A percentile compares a stretch with the other conserved stretches of the same genome.
phyloP scores from a whole-genome alignment of 306 rosid genomes.

The Macrotyloma uniflorum region DNA sequence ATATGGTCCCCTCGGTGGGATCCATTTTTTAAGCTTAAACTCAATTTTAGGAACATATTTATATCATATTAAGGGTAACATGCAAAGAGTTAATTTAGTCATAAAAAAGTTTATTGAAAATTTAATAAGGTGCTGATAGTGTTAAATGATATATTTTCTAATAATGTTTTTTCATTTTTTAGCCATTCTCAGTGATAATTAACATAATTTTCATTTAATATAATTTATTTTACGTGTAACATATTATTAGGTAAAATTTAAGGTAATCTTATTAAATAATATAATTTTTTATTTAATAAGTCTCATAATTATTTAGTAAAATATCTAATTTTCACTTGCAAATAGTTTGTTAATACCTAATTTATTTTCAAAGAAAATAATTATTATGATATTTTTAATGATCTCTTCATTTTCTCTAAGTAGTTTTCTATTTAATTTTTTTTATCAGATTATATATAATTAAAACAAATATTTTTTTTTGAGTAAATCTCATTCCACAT shows the following conservation, averaged over 20 bases:
- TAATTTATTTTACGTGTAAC: too few species aligned
- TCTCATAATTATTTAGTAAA: background rate
- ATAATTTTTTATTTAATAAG: background rate
- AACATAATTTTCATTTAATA: background rate
- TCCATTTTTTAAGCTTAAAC: background rate
- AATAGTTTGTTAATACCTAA: background rate
- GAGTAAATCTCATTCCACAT: too few species aligned
- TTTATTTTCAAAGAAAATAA: background rate
- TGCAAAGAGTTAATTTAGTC: background rate
- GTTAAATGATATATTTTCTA: background rate
- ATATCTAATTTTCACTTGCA: background rate
- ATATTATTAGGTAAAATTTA: too few species aligned
- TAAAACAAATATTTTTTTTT: too few species aligned
- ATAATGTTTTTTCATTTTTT: background rate
- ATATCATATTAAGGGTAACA: background rate
- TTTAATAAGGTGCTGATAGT: background rate
- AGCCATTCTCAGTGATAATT: background rate
- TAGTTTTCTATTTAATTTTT: too few species aligned
- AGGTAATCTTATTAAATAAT: background rate
- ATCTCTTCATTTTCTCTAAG: too few species aligned
- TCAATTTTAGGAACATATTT: background rate
- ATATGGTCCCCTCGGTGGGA: background rate
- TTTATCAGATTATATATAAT: too few species aligned
- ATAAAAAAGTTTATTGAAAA: background rate
- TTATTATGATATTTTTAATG: background rate